These are phyloP conservation scores for Tetrahymena elliotti DNA, from an alignment of 73 alveolate genomes.

Conservation along the genomic window DNA sequence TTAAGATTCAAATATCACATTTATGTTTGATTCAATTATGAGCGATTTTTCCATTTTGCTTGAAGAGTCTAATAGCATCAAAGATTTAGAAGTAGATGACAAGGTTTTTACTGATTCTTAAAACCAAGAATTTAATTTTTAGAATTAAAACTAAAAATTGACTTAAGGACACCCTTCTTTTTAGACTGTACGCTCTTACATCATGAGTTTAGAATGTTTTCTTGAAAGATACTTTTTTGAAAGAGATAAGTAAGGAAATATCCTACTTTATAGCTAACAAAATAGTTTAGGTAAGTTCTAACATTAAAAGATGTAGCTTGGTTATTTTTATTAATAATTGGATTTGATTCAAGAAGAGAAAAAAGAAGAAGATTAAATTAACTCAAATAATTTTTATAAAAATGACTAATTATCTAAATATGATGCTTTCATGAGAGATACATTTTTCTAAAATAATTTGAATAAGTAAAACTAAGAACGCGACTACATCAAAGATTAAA, in stretches of 20 bases:
- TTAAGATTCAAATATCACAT: background rate
- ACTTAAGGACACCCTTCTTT: background rate
- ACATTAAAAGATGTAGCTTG: background rate
- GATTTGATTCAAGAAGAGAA: background rate
- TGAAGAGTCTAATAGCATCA: background rate
- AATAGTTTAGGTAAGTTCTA: background rate
- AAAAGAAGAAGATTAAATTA: background rate
- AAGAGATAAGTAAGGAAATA: background rate
- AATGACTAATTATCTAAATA: background rate
- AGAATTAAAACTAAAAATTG: background rate
- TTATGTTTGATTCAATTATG: background rate
- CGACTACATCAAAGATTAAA: background rate
- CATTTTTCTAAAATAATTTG: background rate
- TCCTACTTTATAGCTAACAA: background rate
- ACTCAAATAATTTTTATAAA: background rate
- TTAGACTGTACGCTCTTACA: background rate
- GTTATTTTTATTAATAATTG: background rate
- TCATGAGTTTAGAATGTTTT: background rate
- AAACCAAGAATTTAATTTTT: too few species aligned
- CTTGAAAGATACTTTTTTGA: background rate
- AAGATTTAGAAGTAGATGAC: background rate
- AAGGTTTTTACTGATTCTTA: background rate
- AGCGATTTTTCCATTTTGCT: background rate
- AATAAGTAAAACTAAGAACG: background rate
- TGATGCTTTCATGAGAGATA: background rate